Percentiles rank a stretch among this genome's conserved stretches.
Evolutionary conservation across 208 protist species (phyloP).

Genomic region (Trypanosomatidae sp.): DNA sequence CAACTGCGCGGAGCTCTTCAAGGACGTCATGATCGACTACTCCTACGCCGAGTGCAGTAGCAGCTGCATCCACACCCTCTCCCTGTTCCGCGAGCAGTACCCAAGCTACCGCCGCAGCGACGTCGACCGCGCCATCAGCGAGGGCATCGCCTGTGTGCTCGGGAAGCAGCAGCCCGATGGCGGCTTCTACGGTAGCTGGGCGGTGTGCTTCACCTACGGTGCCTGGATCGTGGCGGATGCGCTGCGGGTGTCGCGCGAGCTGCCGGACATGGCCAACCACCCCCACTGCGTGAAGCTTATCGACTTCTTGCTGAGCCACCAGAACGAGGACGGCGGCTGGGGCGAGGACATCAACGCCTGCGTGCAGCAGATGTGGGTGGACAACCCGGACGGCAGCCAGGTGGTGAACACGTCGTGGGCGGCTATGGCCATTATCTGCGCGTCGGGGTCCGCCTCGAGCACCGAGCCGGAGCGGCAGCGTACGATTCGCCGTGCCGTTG

Average conservation of each 20-base stretch:
- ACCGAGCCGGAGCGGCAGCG: slow-evolving; percentile 19
- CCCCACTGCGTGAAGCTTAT: slow-evolving; percentile 77
- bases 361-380: slow-evolving; percentile 86
- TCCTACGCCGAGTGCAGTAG: slow-evolving; percentile 96
- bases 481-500: slow-evolving; percentile 61
- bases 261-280: slow-evolving; percentile 67
- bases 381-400: slow-evolving; percentile 86
- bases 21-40: slow-evolving; percentile 98
- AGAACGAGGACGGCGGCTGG: slow-evolving; percentile 95
- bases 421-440: slow-evolving; percentile 93
- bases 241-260: slow-evolving; percentile 71
- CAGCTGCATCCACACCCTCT: slow-evolving; percentile 94
- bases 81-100: slow-evolving; percentile 85
- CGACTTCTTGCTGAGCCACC: slow-evolving; percentile 93
- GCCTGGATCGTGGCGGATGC: slow-evolving; percentile 96
- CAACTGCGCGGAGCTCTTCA: slow-evolving; percentile 96
- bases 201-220: slow-evolving; percentile 98
- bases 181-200: slow-evolving; percentile 96
- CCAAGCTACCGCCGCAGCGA: slow-evolving; percentile 87
- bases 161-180: slow-evolving; percentile 90
- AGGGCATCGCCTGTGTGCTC: slow-evolving; percentile 90
- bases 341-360: slow-evolving; percentile 95
- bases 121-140: slow-evolving; percentile 86
- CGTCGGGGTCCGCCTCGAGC: slow-evolving; percentile 32
- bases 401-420: slow-evolving; percentile 97